Base-by-base conservation (phyloP, 2,329 filamentous ascomycete genomes). In the Tolypocladium tropicale region DNA sequence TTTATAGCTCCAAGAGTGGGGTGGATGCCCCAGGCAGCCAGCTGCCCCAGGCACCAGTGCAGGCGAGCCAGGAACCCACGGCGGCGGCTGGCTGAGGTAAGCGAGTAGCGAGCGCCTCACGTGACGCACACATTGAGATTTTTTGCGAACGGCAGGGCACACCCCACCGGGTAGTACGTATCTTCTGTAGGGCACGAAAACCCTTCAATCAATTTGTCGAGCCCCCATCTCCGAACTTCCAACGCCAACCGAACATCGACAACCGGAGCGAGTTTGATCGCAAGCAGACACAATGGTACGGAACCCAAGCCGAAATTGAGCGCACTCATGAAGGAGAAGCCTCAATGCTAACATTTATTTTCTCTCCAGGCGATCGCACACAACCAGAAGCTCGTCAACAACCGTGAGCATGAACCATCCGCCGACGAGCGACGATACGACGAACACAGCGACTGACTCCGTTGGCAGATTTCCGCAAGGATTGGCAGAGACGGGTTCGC, bases 401-500 rank as follows among this genome's bases (percentile, higher is more conserved):
- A 95, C 86, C 92, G 88, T 90, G 81, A 82, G 87, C 72, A 69
- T 61, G 61, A 65, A 62, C 56, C 59, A 59, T 60, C 62, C 51
- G 43, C 56, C 53, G 43, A 49, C 39, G 39, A 53, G 53, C 41
- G 59, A 52, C 63, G 55, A 65, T 65, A 68, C 65, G 60, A 64
- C 62, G 57, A 59, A 64, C 56, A 58, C 56, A 61, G 68, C 67
- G 68, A 74, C 77, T 78, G 69, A 76, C 68, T 58, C 30, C 63
- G 60, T 53, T 56, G 56, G 66, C 72, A 94, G 89, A 96, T 77
- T 96, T 96, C 90, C 92, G 90, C 82, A 96, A 96, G 90, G 92
- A 99, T 85, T 99, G 94, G 94, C 92, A 97, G 81, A 90, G 91
- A 82, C 90, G 92, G 81, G 94, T 99, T 75, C 90, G 91, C 81